Evolutionary conservation across 2,329 filamentous ascomycete genomes (phyloP).

Genomic region (Mycogone perniciosa): DNA sequence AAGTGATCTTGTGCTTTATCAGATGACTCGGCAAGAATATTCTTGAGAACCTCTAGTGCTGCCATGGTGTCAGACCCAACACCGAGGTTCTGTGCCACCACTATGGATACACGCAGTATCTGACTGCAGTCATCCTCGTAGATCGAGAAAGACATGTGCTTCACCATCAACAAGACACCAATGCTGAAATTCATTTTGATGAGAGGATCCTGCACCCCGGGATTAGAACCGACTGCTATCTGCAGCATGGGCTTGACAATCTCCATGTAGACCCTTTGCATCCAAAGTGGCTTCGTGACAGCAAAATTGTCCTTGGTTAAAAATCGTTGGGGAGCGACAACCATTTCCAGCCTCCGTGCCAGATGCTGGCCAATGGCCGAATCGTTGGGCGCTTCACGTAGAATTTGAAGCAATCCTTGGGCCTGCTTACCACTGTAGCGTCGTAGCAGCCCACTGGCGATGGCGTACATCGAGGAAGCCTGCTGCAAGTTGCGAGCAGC

Average conservation of each 20-base stretch:
- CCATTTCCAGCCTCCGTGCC: constrained; percentile 35
- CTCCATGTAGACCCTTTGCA: constrained; percentile 44
- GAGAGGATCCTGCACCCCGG: constrained; percentile 22
- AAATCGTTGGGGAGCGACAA: constrained; percentile 34
- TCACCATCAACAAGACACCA: constrained; percentile 42
- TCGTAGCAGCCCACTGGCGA: constrained; percentile 33
- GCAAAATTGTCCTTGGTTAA: constrained; percentile 38
- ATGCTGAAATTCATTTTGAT: constrained; percentile 38
- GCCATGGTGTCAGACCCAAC: constrained; percentile 39
- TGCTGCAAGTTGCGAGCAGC: constrained; percentile 19
- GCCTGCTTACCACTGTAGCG: constrained; percentile 32
- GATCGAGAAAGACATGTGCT: constrained; percentile 43
- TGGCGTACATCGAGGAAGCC: constrained; percentile 28
- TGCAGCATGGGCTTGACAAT: constrained; percentile 40
- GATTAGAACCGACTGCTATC: constrained; percentile 30
- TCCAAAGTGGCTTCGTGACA: constrained; percentile 39
- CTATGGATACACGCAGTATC: constrained; percentile 45
- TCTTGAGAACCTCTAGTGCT: constrained; percentile 43
- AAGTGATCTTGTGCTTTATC: constrained; percentile 42
- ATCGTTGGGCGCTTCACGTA: constrained; percentile 30
- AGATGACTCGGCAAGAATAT: constrained; percentile 41
- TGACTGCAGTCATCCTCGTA: constrained; percentile 45
- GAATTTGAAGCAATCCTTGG: constrained; percentile 28
- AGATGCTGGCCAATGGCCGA: constrained; percentile 32
- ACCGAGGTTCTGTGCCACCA: constrained; percentile 37